Percentiles rank a stretch among this genome's conserved stretches.
Evolutionary conservation across 306 rosid species (phyloP).

Genomic region (Cucumis melo): DNA sequence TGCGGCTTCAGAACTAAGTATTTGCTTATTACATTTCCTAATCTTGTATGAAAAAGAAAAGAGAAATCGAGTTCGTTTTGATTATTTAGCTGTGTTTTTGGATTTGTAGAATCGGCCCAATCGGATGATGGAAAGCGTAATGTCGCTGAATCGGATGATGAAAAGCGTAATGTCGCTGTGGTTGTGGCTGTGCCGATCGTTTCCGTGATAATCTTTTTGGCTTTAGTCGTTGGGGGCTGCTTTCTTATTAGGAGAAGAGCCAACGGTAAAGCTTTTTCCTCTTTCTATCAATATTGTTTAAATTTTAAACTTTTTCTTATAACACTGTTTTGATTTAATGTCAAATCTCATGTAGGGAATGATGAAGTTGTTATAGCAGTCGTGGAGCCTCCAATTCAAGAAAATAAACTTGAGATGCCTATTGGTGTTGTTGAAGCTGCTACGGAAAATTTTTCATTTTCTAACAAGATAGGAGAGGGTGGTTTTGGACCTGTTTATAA

Average conservation of each 20-base stretch:
- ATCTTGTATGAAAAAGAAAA: too few relatives aligned
- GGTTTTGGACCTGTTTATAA: not conserved
- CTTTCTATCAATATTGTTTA: too few relatives aligned
- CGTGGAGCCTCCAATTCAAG: not conserved
- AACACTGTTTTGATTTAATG: not conserved
- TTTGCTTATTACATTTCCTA: not conserved
- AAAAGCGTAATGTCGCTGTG: not conserved
- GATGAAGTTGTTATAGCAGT: not conserved
- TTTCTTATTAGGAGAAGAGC: not conserved
- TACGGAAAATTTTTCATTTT: not conserved
- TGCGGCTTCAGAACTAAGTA: constrained; percentile 7
- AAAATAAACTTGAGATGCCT: not conserved
- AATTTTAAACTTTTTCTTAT: too few relatives aligned
- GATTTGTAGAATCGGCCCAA: not conserved
- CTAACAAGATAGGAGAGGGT: constrained; percentile 14
- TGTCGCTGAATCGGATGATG: not conserved
- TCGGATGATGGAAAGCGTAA: too few relatives aligned
- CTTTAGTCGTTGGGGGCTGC: not conserved
- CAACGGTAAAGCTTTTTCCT: not conserved
- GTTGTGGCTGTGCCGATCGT: not conserved
- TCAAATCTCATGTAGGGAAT: not conserved
- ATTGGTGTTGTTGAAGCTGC: not conserved
- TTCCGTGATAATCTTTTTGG: not conserved
- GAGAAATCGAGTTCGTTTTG: too few relatives aligned
- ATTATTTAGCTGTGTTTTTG: too few relatives aligned